phyloP scores from a whole-genome alignment of 805 yeast genomes.

The Priceomyces carsonii region DNA sequence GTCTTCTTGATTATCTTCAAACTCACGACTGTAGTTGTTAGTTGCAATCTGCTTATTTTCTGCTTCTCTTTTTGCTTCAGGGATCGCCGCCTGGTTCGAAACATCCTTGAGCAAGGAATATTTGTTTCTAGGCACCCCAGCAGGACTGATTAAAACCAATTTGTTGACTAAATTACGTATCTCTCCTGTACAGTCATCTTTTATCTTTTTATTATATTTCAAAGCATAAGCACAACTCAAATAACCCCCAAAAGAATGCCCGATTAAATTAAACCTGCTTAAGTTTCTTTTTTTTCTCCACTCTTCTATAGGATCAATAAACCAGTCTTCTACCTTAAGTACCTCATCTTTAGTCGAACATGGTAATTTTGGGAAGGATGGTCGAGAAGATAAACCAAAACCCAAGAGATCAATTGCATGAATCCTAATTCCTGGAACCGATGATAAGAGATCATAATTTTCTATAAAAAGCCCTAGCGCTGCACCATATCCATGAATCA shows the following conservation, averaged over 20 bases:
- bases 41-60: conserved; percentile 18
- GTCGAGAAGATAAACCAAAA: conserved; percentile 68
- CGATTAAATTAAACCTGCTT: conserved; percentile 36
- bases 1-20: conserved; percentile 26
- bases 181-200: conserved; percentile 17
- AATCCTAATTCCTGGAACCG: conserved; percentile 54
- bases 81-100: conserved; percentile 11
- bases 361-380: conserved; percentile 38
- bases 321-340: conserved; percentile 42
- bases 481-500: conserved; percentile 94
- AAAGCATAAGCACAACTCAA: conserved; percentile 43
- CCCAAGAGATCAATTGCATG: conserved; percentile 75
- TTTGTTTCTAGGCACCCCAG: conserved; percentile 41
- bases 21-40: conserved; percentile 14
- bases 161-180: conserved; percentile 30
- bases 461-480: conserved; percentile 79
- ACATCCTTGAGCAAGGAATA: conserved; percentile 26
- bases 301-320: conserved; percentile 42
- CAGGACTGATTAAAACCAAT: conserved; percentile 43
- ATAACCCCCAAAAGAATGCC: conserved; percentile 49
- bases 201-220: conserved; percentile 34
- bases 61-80: conserved; percentile 8
- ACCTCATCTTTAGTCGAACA: conserved; percentile 34
- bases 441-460: conserved; percentile 54
- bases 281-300: conserved; percentile 42